Evolutionary conservation across 257 asterid species (phyloP), one percentile per base, ranked within the genome.

Genomic region (Solanum megistacrolobum): DNA sequence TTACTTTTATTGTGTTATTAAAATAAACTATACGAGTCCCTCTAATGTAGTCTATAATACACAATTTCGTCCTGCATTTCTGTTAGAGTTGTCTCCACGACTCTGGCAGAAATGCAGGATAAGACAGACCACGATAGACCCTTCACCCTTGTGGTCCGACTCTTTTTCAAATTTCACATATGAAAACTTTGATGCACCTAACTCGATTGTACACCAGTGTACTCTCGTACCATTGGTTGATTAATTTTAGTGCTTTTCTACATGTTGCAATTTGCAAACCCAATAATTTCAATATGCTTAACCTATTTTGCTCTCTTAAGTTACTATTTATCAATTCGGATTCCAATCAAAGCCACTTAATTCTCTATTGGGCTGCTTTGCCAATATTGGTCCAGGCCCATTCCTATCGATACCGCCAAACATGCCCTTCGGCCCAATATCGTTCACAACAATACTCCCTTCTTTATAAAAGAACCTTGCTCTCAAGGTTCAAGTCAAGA

Each of bases 171-270:
- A 60, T 3, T 60, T 0, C 12, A 21, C 27, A 8, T 0, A 1
- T 60, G 12, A 10, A 0, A 60, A 0, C 0, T 21, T 60, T 60
- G 1, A 21, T 60, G 5, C 0, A 60, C 1, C 6, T 0, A 1
- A 8, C 68, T 58, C 6, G 2, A 7, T 21, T 60, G 5, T 58
- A 60, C 68, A 8, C 0, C 8, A 0, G 1, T 52, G 23, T 6
- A 52, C 9, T 52, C 21, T 9, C 27, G 68, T 8, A 21, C 68
- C 32, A 65, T 65, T n/a, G 32, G 29, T n/a, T 65, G 16, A 65
- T 65, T 65, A 65, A 65, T 65, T 65, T 65, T 65, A 65, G 32
- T 65, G 16, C 32, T 1, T 65, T 10, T 65, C 18, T 0, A 65
- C 32, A n/a, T 65, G 32, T 65, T 65, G 9, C 72, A 65, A 65